These are phyloP conservation scores for Graphilbum sp. DNA, from an alignment of 2,329 filamentous ascomycete genomes.

Conservation along the genomic window DNA sequence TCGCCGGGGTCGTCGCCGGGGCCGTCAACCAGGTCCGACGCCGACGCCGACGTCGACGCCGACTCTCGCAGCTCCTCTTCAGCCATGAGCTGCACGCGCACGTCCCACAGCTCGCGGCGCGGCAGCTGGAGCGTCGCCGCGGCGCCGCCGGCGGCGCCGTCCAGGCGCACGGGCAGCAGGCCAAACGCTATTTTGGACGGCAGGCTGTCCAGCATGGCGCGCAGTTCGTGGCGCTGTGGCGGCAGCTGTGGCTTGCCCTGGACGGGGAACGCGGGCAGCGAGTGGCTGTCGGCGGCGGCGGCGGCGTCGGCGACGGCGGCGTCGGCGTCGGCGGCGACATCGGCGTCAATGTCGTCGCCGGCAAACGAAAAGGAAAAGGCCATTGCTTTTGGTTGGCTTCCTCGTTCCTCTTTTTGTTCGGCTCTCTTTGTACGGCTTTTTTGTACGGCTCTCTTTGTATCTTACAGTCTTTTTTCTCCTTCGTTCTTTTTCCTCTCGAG, in stretches of 20 bases:
- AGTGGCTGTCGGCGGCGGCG: constrained; percentile 10
- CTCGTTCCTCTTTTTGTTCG: background rate
- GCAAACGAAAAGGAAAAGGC: constrained; percentile 38
- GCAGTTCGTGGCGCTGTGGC: constrained; percentile 32
- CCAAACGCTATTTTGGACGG: constrained; percentile 62
- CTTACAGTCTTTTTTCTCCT: too few relatives aligned
- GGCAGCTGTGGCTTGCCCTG: constrained; percentile 42
- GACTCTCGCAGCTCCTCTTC: constrained; percentile 32
- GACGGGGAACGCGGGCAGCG: constrained; percentile 40
- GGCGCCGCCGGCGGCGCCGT: constrained; percentile 14
- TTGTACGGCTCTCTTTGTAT: too few relatives aligned
- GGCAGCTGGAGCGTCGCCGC: constrained; percentile 33
- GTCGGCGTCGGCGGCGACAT: constrained; percentile 12
- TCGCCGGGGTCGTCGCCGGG: background rate
- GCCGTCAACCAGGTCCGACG: too few relatives aligned
- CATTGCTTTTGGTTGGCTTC: background rate
- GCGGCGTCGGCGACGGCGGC: constrained; percentile 1
- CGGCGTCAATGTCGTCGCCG: constrained; percentile 47
- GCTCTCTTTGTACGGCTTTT: background rate
- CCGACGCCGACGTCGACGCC: constrained; percentile 18
- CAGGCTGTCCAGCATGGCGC: constrained; percentile 36
- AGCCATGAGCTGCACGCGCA: constrained; percentile 67
- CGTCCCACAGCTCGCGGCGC: constrained; percentile 66
- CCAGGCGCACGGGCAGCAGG: constrained; percentile 41
- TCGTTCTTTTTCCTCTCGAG: too few relatives aligned